These are phyloP conservation scores for Sphaerulina populicola DNA, from an alignment of 2,329 filamentous ascomycete genomes.

Conservation along the genomic window DNA sequence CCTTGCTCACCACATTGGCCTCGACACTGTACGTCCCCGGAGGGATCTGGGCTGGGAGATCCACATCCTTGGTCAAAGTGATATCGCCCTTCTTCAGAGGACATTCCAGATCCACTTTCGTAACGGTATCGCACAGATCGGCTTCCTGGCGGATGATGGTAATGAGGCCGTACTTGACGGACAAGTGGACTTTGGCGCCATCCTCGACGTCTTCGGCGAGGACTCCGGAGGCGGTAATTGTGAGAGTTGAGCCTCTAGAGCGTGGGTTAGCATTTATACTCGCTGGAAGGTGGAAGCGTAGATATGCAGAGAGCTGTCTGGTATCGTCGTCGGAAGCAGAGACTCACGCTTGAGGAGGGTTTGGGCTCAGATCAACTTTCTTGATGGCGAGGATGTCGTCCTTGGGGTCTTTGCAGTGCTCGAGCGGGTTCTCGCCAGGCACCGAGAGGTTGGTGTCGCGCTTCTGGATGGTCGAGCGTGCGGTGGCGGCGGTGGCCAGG, in stretches of 20 bases:
- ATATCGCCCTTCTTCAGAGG: slow-evolving; percentile 74
- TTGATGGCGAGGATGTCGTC: slow-evolving; percentile 68
- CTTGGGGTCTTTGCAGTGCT: slow-evolving; percentile 63
- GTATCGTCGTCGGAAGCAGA: background rate
- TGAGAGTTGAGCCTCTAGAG: slow-evolving; percentile 63
- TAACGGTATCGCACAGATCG: slow-evolving; percentile 81
- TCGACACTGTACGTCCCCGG: slow-evolving; percentile 82
- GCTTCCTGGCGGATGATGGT: slow-evolving; percentile 71
- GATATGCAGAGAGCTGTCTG: slow-evolving; percentile 3
- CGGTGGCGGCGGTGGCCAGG: slow-evolving; percentile 26
- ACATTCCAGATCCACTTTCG: slow-evolving; percentile 81
- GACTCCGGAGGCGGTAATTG: slow-evolving; percentile 70
- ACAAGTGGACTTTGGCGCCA: slow-evolving; percentile 71
- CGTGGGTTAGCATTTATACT: background rate
- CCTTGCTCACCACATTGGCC: slow-evolving; percentile 71
- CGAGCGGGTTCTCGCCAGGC: slow-evolving; percentile 75
- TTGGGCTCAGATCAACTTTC: slow-evolving; percentile 71
- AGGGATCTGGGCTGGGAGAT: slow-evolving; percentile 78
- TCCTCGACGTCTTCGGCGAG: slow-evolving; percentile 63
- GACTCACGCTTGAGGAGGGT: slow-evolving; percentile 72
- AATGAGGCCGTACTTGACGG: slow-evolving; percentile 92
- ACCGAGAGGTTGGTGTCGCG: slow-evolving; percentile 52
- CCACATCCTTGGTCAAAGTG: slow-evolving; percentile 66
- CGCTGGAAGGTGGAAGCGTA: slow-evolving; percentile 6
- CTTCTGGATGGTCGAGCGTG: slow-evolving; percentile 23